Percentiles rank a stretch among this genome's conserved stretches.
Evolutionary conservation across 306 rosid genomes (phyloP).

Genomic region (Lupinus albus): DNA sequence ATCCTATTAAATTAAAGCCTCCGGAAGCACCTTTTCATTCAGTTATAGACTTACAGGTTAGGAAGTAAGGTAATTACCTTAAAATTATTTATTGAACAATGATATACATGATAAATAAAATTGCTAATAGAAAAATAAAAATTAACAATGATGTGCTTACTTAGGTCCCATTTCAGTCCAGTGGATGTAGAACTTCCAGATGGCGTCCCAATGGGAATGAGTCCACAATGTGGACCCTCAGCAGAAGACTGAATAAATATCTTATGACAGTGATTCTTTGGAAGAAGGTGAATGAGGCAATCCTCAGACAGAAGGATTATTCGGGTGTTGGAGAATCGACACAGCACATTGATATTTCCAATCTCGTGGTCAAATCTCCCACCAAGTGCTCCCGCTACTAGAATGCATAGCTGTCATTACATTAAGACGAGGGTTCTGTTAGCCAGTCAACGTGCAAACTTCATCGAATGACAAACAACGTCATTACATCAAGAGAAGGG

Average conservation of each 20-base stretch:
- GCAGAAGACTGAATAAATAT: conserved; percentile 68
- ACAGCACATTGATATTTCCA: conserved; percentile 86
- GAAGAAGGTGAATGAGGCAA: conserved; percentile 86
- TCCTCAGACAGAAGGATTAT: conserved; percentile 84
- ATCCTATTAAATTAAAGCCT: not conserved
- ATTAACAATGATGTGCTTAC: conserved; percentile 54
- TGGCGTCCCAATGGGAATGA: conserved; percentile 81
- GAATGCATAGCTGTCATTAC: conserved; percentile 67
- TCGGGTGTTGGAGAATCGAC: conserved; percentile 63
- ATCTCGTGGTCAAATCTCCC: conserved; percentile 98
- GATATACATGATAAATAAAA: too few relatives aligned
- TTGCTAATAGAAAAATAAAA: too few relatives aligned
- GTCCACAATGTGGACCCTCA: conserved; percentile 97
- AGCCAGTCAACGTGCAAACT: too few relatives aligned
- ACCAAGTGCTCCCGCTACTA: conserved; percentile 92
- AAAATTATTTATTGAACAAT: too few relatives aligned
- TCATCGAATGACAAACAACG: not conserved
- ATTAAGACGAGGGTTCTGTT: not conserved
- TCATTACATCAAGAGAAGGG: conserved; percentile 26
- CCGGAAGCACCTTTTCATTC: conserved; percentile 2
- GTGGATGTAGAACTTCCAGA: conserved; percentile 84
- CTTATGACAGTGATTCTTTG: conserved; percentile 65
- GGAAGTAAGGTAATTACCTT: conserved; percentile 17
- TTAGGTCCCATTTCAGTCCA: conserved; percentile 88
- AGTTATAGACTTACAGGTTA: conserved; percentile 5